These are phyloP conservation scores for Speleostelium caveatum DNA, from an alignment of 78 protist genomes.

Conservation along the genomic window DNA sequence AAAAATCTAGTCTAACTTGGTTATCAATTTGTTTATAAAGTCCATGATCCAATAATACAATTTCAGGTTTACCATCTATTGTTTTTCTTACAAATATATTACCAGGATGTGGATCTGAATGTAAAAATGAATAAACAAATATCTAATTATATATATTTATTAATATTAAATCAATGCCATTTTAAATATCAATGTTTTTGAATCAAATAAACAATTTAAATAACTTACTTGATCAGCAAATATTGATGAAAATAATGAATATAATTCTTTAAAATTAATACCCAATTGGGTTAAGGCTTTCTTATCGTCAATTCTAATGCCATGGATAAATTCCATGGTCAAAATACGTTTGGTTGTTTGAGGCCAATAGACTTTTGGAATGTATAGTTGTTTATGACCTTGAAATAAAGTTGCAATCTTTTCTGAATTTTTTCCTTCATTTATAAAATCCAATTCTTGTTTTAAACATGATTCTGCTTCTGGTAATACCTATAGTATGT, in stretches of 20 bases:
- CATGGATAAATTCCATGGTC: constrained; percentile 87
- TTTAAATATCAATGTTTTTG: background rate
- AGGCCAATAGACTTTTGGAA: constrained; percentile 78
- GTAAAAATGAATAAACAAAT: constrained; percentile 81
- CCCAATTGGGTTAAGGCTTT: constrained; percentile 51
- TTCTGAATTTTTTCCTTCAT: constrained; percentile 78
- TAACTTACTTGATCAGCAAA: constrained; percentile 65
- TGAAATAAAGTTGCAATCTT: constrained; percentile 59
- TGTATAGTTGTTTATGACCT: constrained; percentile 23
- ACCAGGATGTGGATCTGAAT: constrained; percentile 84
- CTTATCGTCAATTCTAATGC: constrained; percentile 64
- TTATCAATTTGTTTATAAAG: constrained; percentile 71
- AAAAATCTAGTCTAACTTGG: constrained; percentile 40
- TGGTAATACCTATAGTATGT: no score
- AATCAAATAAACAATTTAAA: background rate
- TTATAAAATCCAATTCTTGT: constrained; percentile 78
- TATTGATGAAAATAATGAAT: constrained; percentile 35
- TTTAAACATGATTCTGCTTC: constrained; percentile 56
- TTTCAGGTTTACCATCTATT: constrained; percentile 18
- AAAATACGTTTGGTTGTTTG: constrained; percentile 65
- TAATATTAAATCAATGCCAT: background rate
- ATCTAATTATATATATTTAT: constrained; percentile 51
- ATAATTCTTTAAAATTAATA: constrained; percentile 33
- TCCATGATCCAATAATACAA: constrained; percentile 86
- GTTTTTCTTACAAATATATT: constrained; percentile 67